Evolutionary conservation across 768 basidiomycete genomes (phyloP).

Genomic region (Podaxis mareebaensis): DNA sequence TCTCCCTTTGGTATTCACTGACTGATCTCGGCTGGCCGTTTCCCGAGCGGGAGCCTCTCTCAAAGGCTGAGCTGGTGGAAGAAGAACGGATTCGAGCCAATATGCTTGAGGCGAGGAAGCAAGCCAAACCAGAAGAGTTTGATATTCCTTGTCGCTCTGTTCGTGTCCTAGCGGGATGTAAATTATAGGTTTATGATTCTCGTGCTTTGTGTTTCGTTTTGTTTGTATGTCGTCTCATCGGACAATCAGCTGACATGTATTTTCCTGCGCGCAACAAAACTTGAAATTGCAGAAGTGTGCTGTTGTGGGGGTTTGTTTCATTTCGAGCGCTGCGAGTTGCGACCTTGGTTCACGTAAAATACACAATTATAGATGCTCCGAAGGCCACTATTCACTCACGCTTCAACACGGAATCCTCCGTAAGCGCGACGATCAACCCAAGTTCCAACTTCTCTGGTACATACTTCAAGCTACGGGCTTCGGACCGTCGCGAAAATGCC

Average conservation of each 20-base stretch:
- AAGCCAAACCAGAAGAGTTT: slow-evolving; percentile 52
- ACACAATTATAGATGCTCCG: too few relatives aligned
- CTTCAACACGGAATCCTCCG: too few relatives aligned
- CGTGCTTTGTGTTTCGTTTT: neutral
- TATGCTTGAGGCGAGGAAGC: slow-evolving; percentile 58
- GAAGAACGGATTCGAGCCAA: slow-evolving; percentile 62
- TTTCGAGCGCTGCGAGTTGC: too few relatives aligned
- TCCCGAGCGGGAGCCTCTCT: slow-evolving; percentile 60
- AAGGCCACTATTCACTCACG: too few relatives aligned
- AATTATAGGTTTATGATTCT: slow-evolving; percentile 27
- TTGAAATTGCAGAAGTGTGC: too few relatives aligned
- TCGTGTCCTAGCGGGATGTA: slow-evolving; percentile 63
- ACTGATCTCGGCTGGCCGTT: slow-evolving; percentile 58
- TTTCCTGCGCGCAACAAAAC: neutral
- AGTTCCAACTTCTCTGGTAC: too few relatives aligned
- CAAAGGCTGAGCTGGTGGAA: slow-evolving; percentile 70
- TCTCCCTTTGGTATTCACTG: slow-evolving; percentile 66
- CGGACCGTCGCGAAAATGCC: too few relatives aligned
- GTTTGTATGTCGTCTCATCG: neutral
- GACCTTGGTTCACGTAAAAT: too few relatives aligned
- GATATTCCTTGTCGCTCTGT: slow-evolving; percentile 58
- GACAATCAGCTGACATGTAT: neutral
- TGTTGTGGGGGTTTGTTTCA: too few relatives aligned
- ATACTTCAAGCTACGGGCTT: too few relatives aligned
- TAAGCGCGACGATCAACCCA: too few relatives aligned